Evolutionary conservation across 768 basidiomycete species (phyloP), one percentile per base, ranked within the genome.

Genomic region (Macrolepiota albuminosa): DNA sequence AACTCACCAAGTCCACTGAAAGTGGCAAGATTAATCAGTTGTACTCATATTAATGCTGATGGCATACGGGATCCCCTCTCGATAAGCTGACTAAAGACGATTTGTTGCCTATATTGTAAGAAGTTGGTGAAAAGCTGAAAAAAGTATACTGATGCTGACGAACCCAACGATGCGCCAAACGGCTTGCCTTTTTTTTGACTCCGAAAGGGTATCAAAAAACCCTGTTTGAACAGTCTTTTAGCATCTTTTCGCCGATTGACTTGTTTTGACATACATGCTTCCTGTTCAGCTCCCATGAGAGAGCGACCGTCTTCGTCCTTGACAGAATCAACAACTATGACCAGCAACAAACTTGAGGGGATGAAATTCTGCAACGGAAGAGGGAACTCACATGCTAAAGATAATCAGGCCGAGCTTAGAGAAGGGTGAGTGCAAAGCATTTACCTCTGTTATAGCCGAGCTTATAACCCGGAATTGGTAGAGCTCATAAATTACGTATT

Each of bases 271-370:
- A 40, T 31, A 54, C 53, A 54, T 54, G 39, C 11, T 54, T 54
- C 52, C 26, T 54, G 52, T 54, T 54, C 52, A 18, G 18, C 52
- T 31, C 53, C 53, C 53, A 54, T 54, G 10, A 54, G 16, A 31
- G 53, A 54, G 26, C 53, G 53, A 16, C 29, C 29, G 10, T 40
- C 53, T 2, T 54, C 53, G 2, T 54, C 53, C 29, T 54, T 54
- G 29, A 54, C 10, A 11, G 39, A 8, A 54, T 54, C 14, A 54
- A 54, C 39, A 42, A 54, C 53, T 54, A 31, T 31, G 37, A 10
- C 36, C 37, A 10, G 14, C 14, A 37, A 11, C 4, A 29, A 18
- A 16, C 1, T 18, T n/a, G 53, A 54, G 39, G 13, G 16, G 16
- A 40, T 13, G 4, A n/a, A 31, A 26, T 1, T 54, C n/a, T 40